Evolutionary conservation across 1,139 yeast genomes (phyloP), one percentile per base, ranked within the genome.

Genomic region (Scheffersomyces segobiensis): DNA sequence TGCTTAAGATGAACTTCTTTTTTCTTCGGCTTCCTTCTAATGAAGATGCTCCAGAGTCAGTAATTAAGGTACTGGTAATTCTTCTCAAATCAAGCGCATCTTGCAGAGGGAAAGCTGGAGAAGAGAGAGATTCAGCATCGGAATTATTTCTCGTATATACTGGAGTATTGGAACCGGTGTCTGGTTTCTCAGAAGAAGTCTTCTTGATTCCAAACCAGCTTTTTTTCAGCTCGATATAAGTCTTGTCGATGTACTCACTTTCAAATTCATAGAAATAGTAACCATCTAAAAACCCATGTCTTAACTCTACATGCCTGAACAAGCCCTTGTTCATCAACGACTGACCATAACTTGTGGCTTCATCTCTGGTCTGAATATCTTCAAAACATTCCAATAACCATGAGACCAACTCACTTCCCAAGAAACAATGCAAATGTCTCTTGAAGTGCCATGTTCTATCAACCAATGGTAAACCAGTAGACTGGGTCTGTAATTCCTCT

Each of bases 391-490:
- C 89, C 50, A 90, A 77, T 56, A 93, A 70, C 98, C 98, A 95
- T 21, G 87, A 83, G 0, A 92, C 97, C 63, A 93, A 79, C 60
- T 92, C 97, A 63, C 87, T 86, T 0, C 98, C 98, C 46, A 91
- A 73, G 69, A 95, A 93, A 72, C 97, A 91, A 62, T 89, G 85
- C 47, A 82, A 80, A 71, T 92, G 96, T 12, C 83, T 78, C 62
- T 87, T 88, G 84, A 93, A 87, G 71, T 95, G 98, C 99, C 99
- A 95, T 39, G 88, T 84, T 65, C 98, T 80, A 67, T 93, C 97
- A 1, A 85, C 87, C 53, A 95, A 78, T 53, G 80, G 76, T 57
- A 88, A 76, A 14, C 84, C 84, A n/a, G 93, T 88, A 55, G 77
- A 70, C 21, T 81, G 73, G 55, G 91, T 79, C 67, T 90, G 97